Conservation (phyloP, 2,329 filamentous ascomycete species). For the Stylonectria norvegica region DNA sequence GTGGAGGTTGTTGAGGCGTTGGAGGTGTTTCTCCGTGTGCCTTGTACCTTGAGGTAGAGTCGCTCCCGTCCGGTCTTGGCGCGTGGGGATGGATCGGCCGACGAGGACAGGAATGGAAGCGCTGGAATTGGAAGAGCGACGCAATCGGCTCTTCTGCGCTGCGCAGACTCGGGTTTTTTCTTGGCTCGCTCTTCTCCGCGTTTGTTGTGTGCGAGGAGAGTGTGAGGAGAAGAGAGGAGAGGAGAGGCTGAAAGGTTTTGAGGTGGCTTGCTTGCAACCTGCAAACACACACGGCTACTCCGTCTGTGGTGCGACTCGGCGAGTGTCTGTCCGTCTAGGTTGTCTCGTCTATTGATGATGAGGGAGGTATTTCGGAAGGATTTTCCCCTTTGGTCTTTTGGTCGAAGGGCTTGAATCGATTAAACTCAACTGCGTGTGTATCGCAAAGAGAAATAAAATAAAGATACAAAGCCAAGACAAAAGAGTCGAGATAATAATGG, state of each 20-base stretch:
- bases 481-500: constrained; percentile 4
- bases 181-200: background rate
- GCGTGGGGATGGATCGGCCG: constrained; percentile 16
- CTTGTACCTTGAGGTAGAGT: too few species aligned
- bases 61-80: constrained; percentile 20
- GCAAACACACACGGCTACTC: background rate
- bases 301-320: constrained; percentile 6
- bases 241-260: background rate
- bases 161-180: too few species aligned
- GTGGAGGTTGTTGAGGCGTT: constrained; percentile 65
- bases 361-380: too few species aligned
- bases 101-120: constrained; percentile 20
- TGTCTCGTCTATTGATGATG: too few species aligned
- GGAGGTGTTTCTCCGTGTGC: background rate
- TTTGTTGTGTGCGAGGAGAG: background rate
- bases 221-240: background rate
- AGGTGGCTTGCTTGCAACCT: too few species aligned
- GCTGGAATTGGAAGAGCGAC: too few species aligned
- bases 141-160: too few species aligned
- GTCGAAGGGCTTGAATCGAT: constrained; percentile 8
- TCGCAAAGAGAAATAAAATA: constrained; percentile 4
- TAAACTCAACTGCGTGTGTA: constrained; percentile 8
- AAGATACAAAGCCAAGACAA: constrained; percentile 1
- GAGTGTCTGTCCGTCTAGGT: constrained; percentile 7
- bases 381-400: constrained; percentile 5